Conservation (phyloP, 2,329 filamentous ascomycete species). For the Colletotrichum sp. region DNA sequence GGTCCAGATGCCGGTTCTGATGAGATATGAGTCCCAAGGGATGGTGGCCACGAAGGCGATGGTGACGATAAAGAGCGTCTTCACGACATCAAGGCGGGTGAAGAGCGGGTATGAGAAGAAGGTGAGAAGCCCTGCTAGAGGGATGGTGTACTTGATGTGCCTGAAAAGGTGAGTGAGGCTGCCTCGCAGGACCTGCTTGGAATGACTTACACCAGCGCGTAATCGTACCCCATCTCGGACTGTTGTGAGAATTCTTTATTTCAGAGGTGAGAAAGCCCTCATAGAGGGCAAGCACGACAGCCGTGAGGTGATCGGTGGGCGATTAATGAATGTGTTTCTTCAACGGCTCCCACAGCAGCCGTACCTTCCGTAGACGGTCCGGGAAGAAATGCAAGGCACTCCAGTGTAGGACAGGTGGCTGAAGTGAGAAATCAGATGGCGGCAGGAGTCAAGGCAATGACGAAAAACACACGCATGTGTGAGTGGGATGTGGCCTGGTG, state of each 20-base stretch:
- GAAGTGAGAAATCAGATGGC: background rate
- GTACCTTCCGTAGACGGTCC: background rate
- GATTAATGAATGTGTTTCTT: background rate
- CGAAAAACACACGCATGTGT: background rate
- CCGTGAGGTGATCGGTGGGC: background rate
- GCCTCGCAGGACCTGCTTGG: background rate
- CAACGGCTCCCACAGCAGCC: background rate
- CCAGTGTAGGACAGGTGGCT: background rate
- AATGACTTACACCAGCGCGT: conserved; percentile 64
- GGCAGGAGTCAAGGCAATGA: conserved; percentile 1
- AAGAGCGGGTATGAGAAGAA: conserved; percentile 65
- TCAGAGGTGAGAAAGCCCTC: background rate
- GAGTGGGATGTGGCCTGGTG: background rate
- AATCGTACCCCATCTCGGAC: conserved; percentile 61
- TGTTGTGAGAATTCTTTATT: background rate
- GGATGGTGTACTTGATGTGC: conserved; percentile 71
- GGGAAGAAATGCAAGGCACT: background rate
- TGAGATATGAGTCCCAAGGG: conserved; percentile 80
- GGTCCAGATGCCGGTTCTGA: conserved; percentile 71
- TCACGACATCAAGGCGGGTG: conserved; percentile 66
- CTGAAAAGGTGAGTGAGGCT: conserved; percentile 37
- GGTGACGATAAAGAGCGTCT: conserved; percentile 63
- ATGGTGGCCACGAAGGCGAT: conserved; percentile 72
- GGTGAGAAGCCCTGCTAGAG: conserved; percentile 64
- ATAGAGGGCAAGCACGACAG: background rate